Percentiles rank a stretch among this genome's conserved stretches.
Evolutionary conservation across 1,284 basidiomycete species (phyloP).

Genomic region (Ganoderma lucidum): DNA sequence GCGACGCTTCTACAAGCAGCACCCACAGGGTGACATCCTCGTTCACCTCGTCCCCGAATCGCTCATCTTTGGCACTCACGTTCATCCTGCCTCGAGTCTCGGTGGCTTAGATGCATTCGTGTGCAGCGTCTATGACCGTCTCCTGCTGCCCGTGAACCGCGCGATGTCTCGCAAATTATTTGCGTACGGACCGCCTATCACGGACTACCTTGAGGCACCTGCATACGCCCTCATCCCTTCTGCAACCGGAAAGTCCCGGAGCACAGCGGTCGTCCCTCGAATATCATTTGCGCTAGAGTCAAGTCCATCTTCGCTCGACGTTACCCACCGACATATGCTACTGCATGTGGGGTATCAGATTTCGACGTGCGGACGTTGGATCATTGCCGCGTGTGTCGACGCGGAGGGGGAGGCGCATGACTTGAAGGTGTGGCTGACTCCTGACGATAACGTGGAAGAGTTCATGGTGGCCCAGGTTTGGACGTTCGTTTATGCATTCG

Average conservation of each 20-base stretch:
- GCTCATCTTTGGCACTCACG: constrained; percentile 52
- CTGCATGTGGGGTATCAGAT: constrained; percentile 80
- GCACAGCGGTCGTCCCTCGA: background rate
- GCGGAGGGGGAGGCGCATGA: constrained; percentile 79
- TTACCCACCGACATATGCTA: constrained; percentile 72
- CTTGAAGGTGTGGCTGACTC: constrained; percentile 68
- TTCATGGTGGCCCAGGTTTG: constrained; percentile 66
- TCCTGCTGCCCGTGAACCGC: constrained; percentile 66
- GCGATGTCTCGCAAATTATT: constrained; percentile 61
- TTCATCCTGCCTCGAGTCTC: constrained; percentile 48
- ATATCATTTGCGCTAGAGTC: constrained; percentile 55
- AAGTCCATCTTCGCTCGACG: constrained; percentile 62
- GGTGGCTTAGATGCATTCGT: constrained; percentile 58
- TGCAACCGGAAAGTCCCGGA: constrained; percentile 41
- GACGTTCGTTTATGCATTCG: constrained; percentile 67
- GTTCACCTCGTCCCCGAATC: constrained; percentile 78
- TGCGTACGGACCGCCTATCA: constrained; percentile 46
- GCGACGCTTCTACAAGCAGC: constrained; percentile 59
- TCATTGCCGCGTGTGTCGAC: constrained; percentile 77
- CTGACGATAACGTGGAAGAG: constrained; percentile 49
- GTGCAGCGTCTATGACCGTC: constrained; percentile 73
- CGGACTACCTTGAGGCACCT: constrained; percentile 66
- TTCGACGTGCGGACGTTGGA: constrained; percentile 74
- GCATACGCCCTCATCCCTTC: constrained; percentile 69
- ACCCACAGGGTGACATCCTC: constrained; percentile 53